Base-by-base conservation (phyloP, 768 basidiomycete species). In the Exidia glandulosa region DNA sequence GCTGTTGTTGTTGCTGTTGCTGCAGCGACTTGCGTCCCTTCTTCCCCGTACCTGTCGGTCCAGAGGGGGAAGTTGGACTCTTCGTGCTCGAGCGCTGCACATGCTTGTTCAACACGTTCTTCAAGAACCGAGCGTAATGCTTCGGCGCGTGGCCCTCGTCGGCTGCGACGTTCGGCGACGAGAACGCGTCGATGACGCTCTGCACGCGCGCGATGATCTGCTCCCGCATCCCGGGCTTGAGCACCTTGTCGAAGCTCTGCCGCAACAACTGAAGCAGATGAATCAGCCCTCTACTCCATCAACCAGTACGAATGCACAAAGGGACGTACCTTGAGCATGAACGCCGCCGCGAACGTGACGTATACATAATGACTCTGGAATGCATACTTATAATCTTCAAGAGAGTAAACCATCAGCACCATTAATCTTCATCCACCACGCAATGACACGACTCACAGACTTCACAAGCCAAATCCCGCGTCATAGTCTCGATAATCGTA, bases 91-190 rank as follows among this genome's bases (percentile, higher is more conserved):
- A 27, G 48, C 14, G 6, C 30, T 12, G 50, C 12, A 27, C 27
- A 14, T 31, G 14, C 1, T 27, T 12, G 12, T 23, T 13, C 25
- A 54, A 27, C 25, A 29, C 27, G 30, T 54, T 54, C 50, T 54
- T 54, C 16, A 54, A 27, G 61, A 68, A 68, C 13, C 64, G 66
- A 5, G 67, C 63, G 56, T 68, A 68, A 10, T 66, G 61, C 59
- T 65, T 66, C 30, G 66, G 66, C 19, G 67, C 65, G 57, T 68
- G 67, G 14, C 60, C 57, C 16, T 65, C 64, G 47, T 68, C 67
- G 23, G 65, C 62, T 6, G 67, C 67, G 27, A 66, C 64, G 6
- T 63, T 57, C 19, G 63, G 61, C 19, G 60, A 60, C 41, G 55
- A 60, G 45, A 68, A 57, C 23, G 62, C 62, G 33, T 66, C 66